Evolutionary conservation across 2,329 filamentous ascomycete species (phyloP), one percentile per base, ranked within the genome.

Genomic region (Emergomyces orientalis): DNA sequence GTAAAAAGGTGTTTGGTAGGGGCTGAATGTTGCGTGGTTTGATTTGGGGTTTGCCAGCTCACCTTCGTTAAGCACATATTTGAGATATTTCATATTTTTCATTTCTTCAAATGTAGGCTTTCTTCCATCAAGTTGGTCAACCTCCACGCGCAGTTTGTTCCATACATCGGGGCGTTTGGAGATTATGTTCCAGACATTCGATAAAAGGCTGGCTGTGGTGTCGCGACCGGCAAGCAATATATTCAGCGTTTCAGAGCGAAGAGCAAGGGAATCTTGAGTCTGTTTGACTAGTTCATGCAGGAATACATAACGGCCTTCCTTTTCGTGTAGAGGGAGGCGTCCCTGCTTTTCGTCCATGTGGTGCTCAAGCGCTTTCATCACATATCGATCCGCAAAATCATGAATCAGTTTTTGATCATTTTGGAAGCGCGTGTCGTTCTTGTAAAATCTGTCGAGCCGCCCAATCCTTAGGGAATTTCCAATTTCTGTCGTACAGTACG

Each of bases 51-150:
- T 56, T 22, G 52, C 32, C 11, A 25, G 22, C 64, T 39, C 43
- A 67, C 66, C 88, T 77, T 95, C 90, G 76, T 90, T 88, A 68
- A 95, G 81, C 59, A 88, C 77, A 68, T 87, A 77, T 59, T 76
- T 79, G 11, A 94, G 83, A 73, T 94, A 96, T 69, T 88, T 88
- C 90, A 96, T 96, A 67, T 82, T 82, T 80, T 96, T 96, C 63
- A 96, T 81, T 71, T 96, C 84, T n/a, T 85, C 82, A 73, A 95
- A 96, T 0, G 88, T 91, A 0, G 74, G 75, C 59, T 72, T 75
- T 67, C 9, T 78, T 1, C 91, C 91, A 3, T 96, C 82, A 0
- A 80, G 79, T 1, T 81, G 72, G 32, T 86, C 74, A 69, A 96
- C 91, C 74, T 96, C 91, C 34, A 78, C 74, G 22, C 90, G 86